Evolutionary conservation across 306 rosid species (phyloP), one percentile per base, ranked within the genome.

Genomic region (Chamaecrista fasciculata): DNA sequence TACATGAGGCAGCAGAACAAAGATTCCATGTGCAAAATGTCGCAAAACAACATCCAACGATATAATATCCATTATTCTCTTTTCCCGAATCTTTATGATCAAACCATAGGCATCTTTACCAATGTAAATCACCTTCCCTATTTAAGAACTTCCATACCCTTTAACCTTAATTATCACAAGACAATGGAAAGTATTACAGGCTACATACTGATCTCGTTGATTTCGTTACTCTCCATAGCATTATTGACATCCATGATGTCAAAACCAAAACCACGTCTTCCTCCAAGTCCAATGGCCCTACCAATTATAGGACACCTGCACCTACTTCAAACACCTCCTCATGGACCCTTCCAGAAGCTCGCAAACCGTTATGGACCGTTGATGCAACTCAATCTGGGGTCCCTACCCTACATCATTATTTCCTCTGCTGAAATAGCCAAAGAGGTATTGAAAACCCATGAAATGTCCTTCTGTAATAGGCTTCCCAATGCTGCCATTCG

Each of bases 281-380:
- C 85, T 19, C 85, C 85, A 5, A 4, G 79, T 75, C 85, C 85
- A 62, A 26, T 59, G 3, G 20, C 85, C 73, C 47, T 81, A 26
- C 85, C 85, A 48, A 7, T 81, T 8, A 63, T 81, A 15, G 85
- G 85, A 26, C 85, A 81, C 70, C 71, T 81, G 2, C 82, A 81
- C 51, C 62, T 80, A 0, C 9, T 67, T 4, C 62, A 53, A n/a
- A 28, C 47, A 58, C 56, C 85, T n/a, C 81, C 81, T 43, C 87
- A 86, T 58, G 77, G 28, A 65, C 60, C 79, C 5, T 16, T 75
- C 26, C 76, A 74, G 4, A 75, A 62, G 14, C 76, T 89, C 60
- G 80, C 88, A 21, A 66, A 66, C 40, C 85, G 58, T 8, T 77
- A 86, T 49, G 96, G 92, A 29, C 83, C 92, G n/a, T 46, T 84